Conservation (phyloP, 257 asterid species). For the Solanum megistacrolobum region DNA sequence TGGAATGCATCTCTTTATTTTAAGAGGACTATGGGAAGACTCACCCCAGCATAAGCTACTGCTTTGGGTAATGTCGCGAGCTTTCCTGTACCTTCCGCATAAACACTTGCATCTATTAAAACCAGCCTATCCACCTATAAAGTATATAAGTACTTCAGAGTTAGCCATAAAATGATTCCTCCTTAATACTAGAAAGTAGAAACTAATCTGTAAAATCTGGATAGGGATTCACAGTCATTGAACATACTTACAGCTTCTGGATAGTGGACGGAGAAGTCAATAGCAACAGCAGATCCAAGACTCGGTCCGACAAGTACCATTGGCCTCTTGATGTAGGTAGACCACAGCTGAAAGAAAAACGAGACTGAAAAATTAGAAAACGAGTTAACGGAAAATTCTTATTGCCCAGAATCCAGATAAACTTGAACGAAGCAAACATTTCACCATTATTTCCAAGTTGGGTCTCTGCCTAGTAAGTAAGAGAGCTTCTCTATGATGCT, state of each 20-base stretch:
- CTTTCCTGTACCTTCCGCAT: constrained; percentile 86
- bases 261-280: constrained; percentile 55
- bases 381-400: background rate
- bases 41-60: constrained; percentile 82
- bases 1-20: background rate
- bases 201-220: background rate
- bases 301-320: constrained; percentile 91
- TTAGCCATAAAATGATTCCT: background rate
- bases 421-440: background rate
- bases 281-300: constrained; percentile 91
- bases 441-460: background rate
- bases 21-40: background rate
- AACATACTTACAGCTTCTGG: constrained; percentile 68
- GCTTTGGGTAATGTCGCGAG: constrained; percentile 65
- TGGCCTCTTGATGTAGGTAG: constrained; percentile 57
- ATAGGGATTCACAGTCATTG: background rate
- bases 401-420: background rate
- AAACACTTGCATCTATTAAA: constrained; percentile 85
- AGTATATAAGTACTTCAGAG: background rate
- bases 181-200: background rate
- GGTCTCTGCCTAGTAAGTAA: background rate
- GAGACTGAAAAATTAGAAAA: background rate
- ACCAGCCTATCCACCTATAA: constrained; percentile 79
- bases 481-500: background rate
- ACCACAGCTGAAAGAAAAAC: constrained; percentile 53